Base-by-base conservation (phyloP, 2,329 filamentous ascomycete genomes). In the Aureobasidium vineae region DNA sequence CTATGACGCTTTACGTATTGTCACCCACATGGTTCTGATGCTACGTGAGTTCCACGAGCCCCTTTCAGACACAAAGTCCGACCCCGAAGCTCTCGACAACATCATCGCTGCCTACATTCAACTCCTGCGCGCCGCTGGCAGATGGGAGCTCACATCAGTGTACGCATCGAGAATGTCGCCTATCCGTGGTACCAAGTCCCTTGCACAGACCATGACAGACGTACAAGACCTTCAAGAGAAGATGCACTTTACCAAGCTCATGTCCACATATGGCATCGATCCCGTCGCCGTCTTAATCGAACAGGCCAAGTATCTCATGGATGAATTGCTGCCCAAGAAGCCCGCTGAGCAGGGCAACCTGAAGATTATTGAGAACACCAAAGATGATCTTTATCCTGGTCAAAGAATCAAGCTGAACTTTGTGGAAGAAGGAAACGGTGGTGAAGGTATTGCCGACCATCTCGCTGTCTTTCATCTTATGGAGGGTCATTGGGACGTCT, bases 401-500 rank as follows among this genome's bases (percentile, higher is more conserved):
- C 84, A 87, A 40, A 82, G 85, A n/a, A 84, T 96, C 65, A 87
- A 84, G 73, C 80, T 84, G 6, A 86, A 90, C 68, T 90, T 96
- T 73, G 86, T 93, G 31, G 81, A 86, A 16, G 67, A 77, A 11
- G 79, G 88, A 11, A 82, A 86, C 8, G 77, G 82, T 50, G 85
- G 89, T 67, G 88, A 94, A 69, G 86, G 89, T 40, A 82, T 97
- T 61, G 91, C 97, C 53, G 85, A 89, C 66, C 88, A 90, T 43
- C 79, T 97, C 67, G 90, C 96, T 73, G 98, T 94, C 93, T 88
- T 94, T 75, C 80, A 91, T 67, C 83, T 91, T 66, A 84, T 94
- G 10, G 86, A 90, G 59, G 88, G 85, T 15, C 84, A 90, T 65
- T 93, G 89, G 88, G 81, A 84, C 19, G 83, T 88, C 67, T 87